phyloP scores from a whole-genome alignment of 140 eudicot genomes.

The Stevia rebaudiana region DNA sequence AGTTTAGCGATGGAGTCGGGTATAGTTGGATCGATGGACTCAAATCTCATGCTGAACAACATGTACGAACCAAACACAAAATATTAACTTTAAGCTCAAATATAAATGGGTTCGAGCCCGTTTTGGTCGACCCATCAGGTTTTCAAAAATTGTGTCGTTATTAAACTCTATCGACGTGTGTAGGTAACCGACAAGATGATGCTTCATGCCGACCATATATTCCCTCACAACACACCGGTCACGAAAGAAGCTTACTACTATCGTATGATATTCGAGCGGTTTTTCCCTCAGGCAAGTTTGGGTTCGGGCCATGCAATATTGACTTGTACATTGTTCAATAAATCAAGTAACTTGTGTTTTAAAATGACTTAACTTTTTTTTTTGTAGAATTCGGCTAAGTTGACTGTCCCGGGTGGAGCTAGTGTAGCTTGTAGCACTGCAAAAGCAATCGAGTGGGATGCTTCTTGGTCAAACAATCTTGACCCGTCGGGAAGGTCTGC shows the following conservation, averaged over 20 bases:
- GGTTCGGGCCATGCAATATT: too few species aligned
- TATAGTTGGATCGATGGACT: too few species aligned
- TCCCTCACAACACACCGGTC: constrained; percentile 85
- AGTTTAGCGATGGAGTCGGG: too few species aligned
- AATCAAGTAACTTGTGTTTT: not conserved
- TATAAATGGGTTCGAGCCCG: too few species aligned
- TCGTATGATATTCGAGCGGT: constrained; percentile 83
- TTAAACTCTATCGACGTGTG: too few species aligned
- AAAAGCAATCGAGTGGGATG: constrained; percentile 91
- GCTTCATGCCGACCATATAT: too few species aligned
- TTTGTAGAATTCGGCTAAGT: constrained; percentile 69
- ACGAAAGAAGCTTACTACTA: constrained; percentile 94
- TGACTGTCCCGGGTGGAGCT: constrained; percentile 92
- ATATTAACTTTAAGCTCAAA: too few species aligned
- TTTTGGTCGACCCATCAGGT: too few species aligned
- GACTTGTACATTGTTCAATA: not conserved
- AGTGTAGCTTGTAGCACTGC: constrained; percentile 90
- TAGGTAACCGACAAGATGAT: too few species aligned
- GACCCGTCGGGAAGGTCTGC: constrained; percentile 99
- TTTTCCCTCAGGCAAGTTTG: constrained; percentile 76
- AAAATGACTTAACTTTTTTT: not conserved
- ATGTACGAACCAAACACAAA: too few species aligned
- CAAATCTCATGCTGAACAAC: too few species aligned
- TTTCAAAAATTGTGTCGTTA: too few species aligned
- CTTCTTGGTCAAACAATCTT: constrained; percentile 77